Conservation (phyloP, 225 moss, liverwort and hornwort genomes). For the Lunularia cruciata region DNA sequence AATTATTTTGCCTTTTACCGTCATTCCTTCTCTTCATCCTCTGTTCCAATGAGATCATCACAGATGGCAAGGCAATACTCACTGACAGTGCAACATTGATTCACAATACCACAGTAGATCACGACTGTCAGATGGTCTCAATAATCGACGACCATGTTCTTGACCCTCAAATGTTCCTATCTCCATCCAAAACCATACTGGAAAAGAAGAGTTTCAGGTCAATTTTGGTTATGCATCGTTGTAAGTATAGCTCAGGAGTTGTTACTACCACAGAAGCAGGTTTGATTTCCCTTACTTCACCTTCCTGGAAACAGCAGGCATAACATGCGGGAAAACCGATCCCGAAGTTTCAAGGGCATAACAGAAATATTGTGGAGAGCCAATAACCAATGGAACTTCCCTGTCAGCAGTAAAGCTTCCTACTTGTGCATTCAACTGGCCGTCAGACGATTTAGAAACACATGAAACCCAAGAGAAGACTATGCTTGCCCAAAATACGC, state of each 20-base stretch:
- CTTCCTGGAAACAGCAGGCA: conserved; percentile 16
- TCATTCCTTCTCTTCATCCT: no score
- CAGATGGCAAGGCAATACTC: neutral
- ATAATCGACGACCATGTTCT: no score
- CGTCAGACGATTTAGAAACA: neutral
- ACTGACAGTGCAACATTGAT: neutral
- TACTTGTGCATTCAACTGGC: neutral
- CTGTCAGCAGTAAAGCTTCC: neutral
- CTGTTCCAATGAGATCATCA: no score
- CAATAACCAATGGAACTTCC: neutral
- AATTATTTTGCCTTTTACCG: no score
- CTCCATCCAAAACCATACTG: neutral
- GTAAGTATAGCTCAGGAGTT: conserved; percentile 18
- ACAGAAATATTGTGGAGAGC: neutral
- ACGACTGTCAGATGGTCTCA: neutral
- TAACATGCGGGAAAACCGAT: neutral
- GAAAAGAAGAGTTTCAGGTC: neutral
- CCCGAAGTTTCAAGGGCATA: neutral
- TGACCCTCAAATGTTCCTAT: no score
- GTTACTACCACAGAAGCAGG: conserved; percentile 23
- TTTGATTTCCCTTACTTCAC: conserved; percentile 24
- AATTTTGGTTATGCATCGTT: conserved; percentile 9
- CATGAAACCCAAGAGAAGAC: neutral
- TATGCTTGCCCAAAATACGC: neutral
- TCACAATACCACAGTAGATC: neutral